Base-by-base conservation (phyloP, 2,329 filamentous ascomycete genomes). In the Lasiodiplodia sp. region DNA sequence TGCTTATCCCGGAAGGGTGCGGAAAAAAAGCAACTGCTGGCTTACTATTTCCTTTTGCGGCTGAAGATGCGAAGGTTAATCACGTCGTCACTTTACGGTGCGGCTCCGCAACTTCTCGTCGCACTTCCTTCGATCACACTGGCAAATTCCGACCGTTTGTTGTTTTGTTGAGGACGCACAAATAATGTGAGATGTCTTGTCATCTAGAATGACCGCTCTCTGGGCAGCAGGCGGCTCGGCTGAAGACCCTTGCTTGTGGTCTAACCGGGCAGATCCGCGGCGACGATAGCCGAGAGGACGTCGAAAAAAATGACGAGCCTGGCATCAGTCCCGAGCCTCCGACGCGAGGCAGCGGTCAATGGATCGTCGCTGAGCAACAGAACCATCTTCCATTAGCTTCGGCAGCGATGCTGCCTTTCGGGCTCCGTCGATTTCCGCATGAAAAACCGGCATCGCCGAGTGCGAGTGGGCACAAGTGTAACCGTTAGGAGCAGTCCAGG, bases 211-310 rank as follows among this genome's bases (percentile, higher is more conserved):
- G 55, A 37, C 7, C 8, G 23, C 37, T 44, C 58, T 14, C 11
- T 16, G 21, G 37, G 12, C 34, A 37, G 28, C 56, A 40, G 56
- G 56, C 56, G 56, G 56, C 56, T 58, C 38, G 34, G 49, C 34
- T 21, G 23, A 38, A 34, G 23, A 47, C 31, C 56, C 56, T n/a
- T 44, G 56, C 37, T 60, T 34, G 51, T n/a, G n/a, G 34, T 47
- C 44, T 1, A 21, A 21, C 56, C 31, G 56, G 40, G 56, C 38
- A 49, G 58, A 63, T 63, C 58, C n/a, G 58, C 40, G 31, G 58
- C 40, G 31, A 44, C 58, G 58, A 63, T 63, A 63, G 25, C 58
- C 58, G 58, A 63, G 58, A 57, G 21, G 21, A 28, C 51, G 0
- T 25, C 25, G 51, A 53, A 8, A 52, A 28, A 60, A 49, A 18